Percentiles rank a stretch among this genome's conserved stretches.
These are phyloP conservation scores for Aspergillus wentii DNA, from an alignment of 495 filamentous ascomycete species.

Conservation along the genomic window DNA sequence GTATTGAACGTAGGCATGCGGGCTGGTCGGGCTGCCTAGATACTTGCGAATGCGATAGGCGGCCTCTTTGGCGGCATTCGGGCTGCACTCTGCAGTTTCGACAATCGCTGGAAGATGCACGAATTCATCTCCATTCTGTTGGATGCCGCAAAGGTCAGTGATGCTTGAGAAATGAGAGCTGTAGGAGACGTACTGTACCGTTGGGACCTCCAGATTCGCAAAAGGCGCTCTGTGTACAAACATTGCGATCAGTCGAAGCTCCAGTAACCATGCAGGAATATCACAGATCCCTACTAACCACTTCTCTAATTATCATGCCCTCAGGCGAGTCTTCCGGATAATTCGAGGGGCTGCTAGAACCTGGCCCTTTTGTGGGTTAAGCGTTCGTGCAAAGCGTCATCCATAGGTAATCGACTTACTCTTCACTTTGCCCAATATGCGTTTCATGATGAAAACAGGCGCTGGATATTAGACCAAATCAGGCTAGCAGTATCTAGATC, in stretches of 20 bases:
- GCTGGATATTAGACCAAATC: slow-evolving; percentile 8
- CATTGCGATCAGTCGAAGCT: slow-evolving; percentile 6
- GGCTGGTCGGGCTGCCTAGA: slow-evolving; percentile 61
- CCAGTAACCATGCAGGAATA: slow-evolving; percentile 18
- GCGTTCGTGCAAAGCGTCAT: neutral
- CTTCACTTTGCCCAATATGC: slow-evolving; percentile 33
- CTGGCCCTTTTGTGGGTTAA: slow-evolving; percentile 6
- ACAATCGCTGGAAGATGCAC: slow-evolving; percentile 92
- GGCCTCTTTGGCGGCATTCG: slow-evolving; percentile 73
- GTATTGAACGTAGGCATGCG: slow-evolving; percentile 72
- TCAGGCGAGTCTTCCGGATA: slow-evolving; percentile 44
- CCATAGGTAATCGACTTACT: slow-evolving; percentile 14
- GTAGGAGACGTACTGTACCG: slow-evolving; percentile 47
- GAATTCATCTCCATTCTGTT: slow-evolving; percentile 72
- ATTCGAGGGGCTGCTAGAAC: slow-evolving; percentile 12
- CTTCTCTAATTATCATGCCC: slow-evolving; percentile 39
- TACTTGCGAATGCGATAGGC: slow-evolving; percentile 76
- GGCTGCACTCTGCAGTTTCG: slow-evolving; percentile 88
- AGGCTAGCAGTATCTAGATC: no score
- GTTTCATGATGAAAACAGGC: slow-evolving; percentile 31
- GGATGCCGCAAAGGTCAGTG: slow-evolving; percentile 3
- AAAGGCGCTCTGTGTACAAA: slow-evolving; percentile 53
- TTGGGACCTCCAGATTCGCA: slow-evolving; percentile 70
- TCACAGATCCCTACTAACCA: slow-evolving; percentile 30
- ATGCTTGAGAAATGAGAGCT: neutral